Evolutionary conservation across 805 yeast species (phyloP).

Genomic region (Pichia scutulata): DNA sequence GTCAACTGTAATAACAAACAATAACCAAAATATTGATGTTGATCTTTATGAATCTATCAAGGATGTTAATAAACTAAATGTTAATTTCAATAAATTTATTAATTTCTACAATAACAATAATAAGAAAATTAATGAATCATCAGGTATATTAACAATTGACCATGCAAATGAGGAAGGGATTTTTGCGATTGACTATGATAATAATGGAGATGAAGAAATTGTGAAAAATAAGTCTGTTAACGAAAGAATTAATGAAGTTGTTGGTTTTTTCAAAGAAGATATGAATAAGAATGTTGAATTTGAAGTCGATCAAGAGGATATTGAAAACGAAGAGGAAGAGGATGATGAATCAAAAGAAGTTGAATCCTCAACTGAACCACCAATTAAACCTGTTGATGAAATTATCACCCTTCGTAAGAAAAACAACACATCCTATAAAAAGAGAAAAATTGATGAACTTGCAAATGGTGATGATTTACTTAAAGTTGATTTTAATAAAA

Average conservation of each 20-base stretch:
- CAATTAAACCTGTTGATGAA: slow-evolving; percentile 15
- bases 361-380: slow-evolving; percentile 13
- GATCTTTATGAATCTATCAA: slow-evolving; percentile 17
- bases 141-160: neutral
- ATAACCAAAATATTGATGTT: slow-evolving; percentile 13
- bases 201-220: slow-evolving; percentile 13
- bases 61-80: slow-evolving; percentile 20
- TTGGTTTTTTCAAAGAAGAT: slow-evolving; percentile 13
- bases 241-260: slow-evolving; percentile 14
- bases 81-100: slow-evolving; percentile 15
- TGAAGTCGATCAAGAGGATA: slow-evolving; percentile 14
- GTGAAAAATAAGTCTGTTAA: slow-evolving; percentile 9
- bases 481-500: slow-evolving; percentile 24
- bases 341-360: slow-evolving; percentile 1
- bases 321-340: slow-evolving; percentile 9
- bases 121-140: neutral
- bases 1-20: slow-evolving; percentile 18
- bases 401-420: slow-evolving; percentile 26
- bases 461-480: slow-evolving; percentile 20
- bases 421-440: slow-evolving; percentile 4
- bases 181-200: slow-evolving; percentile 18
- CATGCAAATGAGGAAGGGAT: slow-evolving; percentile 3
- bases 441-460: slow-evolving; percentile 16
- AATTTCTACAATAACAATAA: slow-evolving; percentile 7
- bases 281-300: slow-evolving; percentile 12